Conservation (phyloP, 805 yeast genomes). For the Starmera quercuum region DNA sequence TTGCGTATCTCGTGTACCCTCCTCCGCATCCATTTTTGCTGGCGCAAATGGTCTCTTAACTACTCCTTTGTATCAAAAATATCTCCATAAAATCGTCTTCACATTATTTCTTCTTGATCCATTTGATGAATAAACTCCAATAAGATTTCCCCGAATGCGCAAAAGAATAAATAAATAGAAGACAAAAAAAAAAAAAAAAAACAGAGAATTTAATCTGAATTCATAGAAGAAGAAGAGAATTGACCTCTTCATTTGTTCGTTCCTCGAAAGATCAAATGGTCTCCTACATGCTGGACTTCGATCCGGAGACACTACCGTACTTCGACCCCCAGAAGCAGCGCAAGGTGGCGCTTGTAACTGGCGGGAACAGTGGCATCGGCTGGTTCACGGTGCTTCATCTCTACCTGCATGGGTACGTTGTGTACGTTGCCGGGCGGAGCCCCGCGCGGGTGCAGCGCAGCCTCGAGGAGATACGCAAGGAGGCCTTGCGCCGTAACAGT, state of each 20-base stretch:
- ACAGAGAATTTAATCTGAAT: neutral
- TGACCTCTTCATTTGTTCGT: neutral
- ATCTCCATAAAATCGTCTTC: too few relatives aligned
- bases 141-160: too few relatives aligned
- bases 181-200: neutral
- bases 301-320: constrained; percentile 53
- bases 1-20: too few relatives aligned
- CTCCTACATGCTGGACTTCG: constrained; percentile 13
- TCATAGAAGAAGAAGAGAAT: too few relatives aligned
- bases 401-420: constrained; percentile 69
- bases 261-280: too few relatives aligned
- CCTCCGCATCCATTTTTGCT: too few relatives aligned
- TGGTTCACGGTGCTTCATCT: constrained; percentile 69
- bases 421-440: constrained; percentile 71
- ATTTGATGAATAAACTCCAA: too few relatives aligned
- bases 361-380: constrained; percentile 80
- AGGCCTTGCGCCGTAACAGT: constrained; percentile 32
- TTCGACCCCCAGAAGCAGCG: constrained; percentile 46
- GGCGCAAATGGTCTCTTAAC: too few relatives aligned
- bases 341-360: constrained; percentile 66
- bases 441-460: constrained; percentile 47
- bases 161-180: too few relatives aligned
- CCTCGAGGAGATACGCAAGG: constrained; percentile 43
- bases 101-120: too few relatives aligned
- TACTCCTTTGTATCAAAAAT: too few relatives aligned